Conservation (phyloP, 306 rosid species). For the Castanea crenata region DNA sequence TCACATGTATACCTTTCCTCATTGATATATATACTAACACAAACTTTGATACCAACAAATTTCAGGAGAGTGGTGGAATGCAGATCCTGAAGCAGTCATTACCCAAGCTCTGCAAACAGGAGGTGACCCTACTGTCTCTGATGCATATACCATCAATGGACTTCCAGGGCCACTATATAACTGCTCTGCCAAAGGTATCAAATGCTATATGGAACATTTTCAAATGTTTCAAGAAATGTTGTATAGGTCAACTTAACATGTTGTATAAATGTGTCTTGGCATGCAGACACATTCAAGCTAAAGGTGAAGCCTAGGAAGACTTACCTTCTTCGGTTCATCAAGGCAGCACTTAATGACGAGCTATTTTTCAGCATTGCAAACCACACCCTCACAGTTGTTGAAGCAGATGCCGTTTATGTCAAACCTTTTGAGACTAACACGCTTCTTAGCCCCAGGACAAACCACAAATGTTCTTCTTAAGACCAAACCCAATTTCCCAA, state of each 20-base stretch:
- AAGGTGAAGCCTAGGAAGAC: slow-evolving; percentile 55
- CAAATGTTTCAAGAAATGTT: not conserved
- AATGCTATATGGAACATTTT: not conserved
- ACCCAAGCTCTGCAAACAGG: slow-evolving; percentile 58
- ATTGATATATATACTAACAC: slow-evolving; percentile 5
- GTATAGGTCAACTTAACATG: not conserved
- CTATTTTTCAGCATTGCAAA: slow-evolving; percentile 71
- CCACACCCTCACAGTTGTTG: slow-evolving; percentile 58
- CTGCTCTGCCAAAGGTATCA: slow-evolving; percentile 65
- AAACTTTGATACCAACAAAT: not conserved
- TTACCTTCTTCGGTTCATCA: slow-evolving; percentile 60
- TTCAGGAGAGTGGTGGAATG: slow-evolving; percentile 86
- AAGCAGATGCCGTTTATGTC: slow-evolving; percentile 55
- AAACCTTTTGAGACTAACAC: slow-evolving; percentile 54
- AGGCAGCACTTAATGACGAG: slow-evolving; percentile 66
- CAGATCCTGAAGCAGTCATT: slow-evolving; percentile 65
- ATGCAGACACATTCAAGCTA: slow-evolving; percentile 55
- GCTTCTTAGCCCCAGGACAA: slow-evolving; percentile 62
- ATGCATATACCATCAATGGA: slow-evolving; percentile 76
- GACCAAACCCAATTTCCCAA: slow-evolving; percentile 49
- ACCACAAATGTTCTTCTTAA: slow-evolving; percentile 63
- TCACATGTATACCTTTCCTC: not conserved
- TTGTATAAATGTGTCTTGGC: not conserved
- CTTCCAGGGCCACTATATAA: slow-evolving; percentile 70
- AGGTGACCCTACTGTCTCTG: slow-evolving; percentile 80